A percentile compares a stretch with the other conserved stretches of the same genome.
Conservation (phyloP, 768 basidiomycete species). For the Mycena vitilis region DNA sequence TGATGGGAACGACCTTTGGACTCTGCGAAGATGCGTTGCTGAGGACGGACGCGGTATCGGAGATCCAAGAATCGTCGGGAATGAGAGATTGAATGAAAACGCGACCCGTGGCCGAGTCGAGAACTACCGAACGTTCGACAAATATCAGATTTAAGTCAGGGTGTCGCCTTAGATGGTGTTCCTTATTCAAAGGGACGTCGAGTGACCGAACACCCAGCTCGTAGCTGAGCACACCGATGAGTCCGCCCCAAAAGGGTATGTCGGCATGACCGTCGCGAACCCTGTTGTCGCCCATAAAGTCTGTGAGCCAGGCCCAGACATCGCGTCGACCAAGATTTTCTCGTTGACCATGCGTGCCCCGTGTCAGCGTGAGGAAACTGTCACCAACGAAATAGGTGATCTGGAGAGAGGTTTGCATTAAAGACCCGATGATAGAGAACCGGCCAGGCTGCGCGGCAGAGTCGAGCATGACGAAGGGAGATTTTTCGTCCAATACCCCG, state of each 20-base stretch:
- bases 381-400: conserved; percentile 71
- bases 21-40: conserved; percentile 32
- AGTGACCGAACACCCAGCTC: conserved; percentile 77
- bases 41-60: conserved; percentile 52
- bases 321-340: conserved; percentile 62
- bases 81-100: conserved; percentile 75
- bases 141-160: conserved; percentile 83
- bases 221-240: conserved; percentile 83
- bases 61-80: conserved; percentile 73
- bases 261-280: conserved; percentile 61
- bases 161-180: conserved; percentile 50
- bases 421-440: conserved; percentile 76
- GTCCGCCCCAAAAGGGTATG: conserved; percentile 87
- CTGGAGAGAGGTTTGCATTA: conserved; percentile 64
- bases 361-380: conserved; percentile 55
- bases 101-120: conserved; percentile 64
- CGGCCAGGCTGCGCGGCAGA: conserved; percentile 82
- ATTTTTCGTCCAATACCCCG: conserved; percentile 65
- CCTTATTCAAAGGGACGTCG: conserved; percentile 51
- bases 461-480: conserved; percentile 79
- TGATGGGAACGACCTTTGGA: conserved; percentile 19
- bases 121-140: conserved; percentile 81
- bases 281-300: conserved; percentile 70
- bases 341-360: conserved; percentile 46
- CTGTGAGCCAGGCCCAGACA: conserved; percentile 80